Conservation (phyloP, 495 filamentous ascomycete species). For the Stereocaulon alpinum region DNA sequence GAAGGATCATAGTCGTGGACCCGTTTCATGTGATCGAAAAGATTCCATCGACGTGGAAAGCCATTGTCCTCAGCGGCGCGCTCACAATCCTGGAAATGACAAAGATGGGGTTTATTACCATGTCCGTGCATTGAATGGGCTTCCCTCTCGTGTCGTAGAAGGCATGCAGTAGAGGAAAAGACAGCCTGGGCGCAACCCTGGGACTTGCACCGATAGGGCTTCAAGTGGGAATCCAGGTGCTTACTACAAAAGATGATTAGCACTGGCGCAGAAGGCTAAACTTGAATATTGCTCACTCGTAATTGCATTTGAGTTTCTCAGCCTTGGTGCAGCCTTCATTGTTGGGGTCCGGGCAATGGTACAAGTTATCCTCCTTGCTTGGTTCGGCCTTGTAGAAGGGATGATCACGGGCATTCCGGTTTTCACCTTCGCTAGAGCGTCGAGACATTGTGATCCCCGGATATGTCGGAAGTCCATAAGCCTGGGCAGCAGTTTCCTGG, state of each 20-base stretch:
- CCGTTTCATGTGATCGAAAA: conserved; percentile 87
- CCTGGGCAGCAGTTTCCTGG: conserved; percentile 9
- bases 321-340: conserved; percentile 71
- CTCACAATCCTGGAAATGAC: conserved; percentile 74
- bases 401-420: conserved; percentile 64
- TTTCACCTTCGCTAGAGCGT: conserved; percentile 38
- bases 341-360: conserved; percentile 81
- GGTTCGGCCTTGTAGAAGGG: conserved; percentile 63
- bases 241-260: conserved; percentile 50
- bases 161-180: conserved; percentile 88
- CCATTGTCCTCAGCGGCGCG: conserved; percentile 68
- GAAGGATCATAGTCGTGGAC: conserved; percentile 62
- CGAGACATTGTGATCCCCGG: conserved; percentile 24
- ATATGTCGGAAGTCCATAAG: conserved; percentile 11
- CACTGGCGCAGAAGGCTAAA: conserved; percentile 21
- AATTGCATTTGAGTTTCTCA: conserved; percentile 92
- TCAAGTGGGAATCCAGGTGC: conserved; percentile 87
- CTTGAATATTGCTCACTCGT: conserved; percentile 59
- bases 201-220: conserved; percentile 85
- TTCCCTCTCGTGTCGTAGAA: conserved; percentile 90
- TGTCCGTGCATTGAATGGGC: conserved; percentile 92
- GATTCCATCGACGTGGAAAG: conserved; percentile 88
- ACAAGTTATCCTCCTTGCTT: conserved; percentile 59
- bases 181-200: conserved; percentile 58
- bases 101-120: conserved; percentile 79